Evolutionary conservation across 305 asterid species (phyloP).

Genomic region (Ilex paraguariensis): DNA sequence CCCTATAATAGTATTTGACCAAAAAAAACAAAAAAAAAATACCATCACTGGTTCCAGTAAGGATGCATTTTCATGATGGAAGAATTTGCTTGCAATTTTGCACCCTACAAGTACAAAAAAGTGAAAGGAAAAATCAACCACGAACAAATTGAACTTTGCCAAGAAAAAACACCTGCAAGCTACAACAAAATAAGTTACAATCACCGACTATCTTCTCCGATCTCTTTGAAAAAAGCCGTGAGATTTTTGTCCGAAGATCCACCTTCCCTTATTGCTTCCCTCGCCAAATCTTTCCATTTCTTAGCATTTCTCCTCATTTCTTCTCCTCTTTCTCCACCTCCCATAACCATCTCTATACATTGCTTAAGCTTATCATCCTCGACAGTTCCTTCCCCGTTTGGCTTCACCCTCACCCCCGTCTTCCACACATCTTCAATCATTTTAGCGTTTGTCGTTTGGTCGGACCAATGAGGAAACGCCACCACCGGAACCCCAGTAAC

Average conservation of each 20-base stretch:
- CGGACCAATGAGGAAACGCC: neutral
- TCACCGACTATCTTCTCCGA: too few species aligned
- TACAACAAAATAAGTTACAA: neutral
- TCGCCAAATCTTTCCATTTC: neutral
- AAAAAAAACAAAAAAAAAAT: too few species aligned
- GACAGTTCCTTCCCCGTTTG: too few species aligned
- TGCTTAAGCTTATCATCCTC: too few species aligned
- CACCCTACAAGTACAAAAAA: too few species aligned
- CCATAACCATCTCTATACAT: neutral
- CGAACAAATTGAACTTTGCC: too few species aligned
- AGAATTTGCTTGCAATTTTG: too few species aligned
- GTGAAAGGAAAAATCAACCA: too few species aligned
- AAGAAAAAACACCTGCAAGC: too few species aligned
- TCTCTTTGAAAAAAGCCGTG: neutral
- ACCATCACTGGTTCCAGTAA: too few species aligned
- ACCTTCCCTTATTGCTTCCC: neutral
- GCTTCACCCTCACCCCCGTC: neutral
- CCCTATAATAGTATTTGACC: too few species aligned
- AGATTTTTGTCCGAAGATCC: constrained; percentile 1
- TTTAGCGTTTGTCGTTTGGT: neutral
- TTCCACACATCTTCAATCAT: constrained; percentile 1
- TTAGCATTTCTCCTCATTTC: neutral
- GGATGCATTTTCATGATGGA: too few species aligned
- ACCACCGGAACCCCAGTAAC: neutral
- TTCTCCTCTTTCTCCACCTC: neutral